Percentiles rank a stretch among this genome's conserved stretches.
These are phyloP conservation scores for Botrytis fragariae DNA, from an alignment of 2,329 filamentous ascomycete species.

Conservation along the genomic window DNA sequence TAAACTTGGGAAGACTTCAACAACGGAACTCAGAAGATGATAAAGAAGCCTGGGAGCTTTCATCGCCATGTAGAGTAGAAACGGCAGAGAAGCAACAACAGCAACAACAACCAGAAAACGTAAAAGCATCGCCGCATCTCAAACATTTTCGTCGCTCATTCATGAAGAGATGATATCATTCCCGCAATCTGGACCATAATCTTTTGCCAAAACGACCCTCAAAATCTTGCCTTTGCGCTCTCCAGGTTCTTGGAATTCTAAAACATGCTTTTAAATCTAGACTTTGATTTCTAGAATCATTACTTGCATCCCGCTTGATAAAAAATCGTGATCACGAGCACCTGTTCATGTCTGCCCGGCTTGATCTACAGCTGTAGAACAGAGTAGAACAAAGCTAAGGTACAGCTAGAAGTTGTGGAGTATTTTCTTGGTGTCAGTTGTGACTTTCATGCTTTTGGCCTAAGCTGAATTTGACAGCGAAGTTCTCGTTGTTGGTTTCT, in stretches of 20 bases:
- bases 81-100: rapidly evolving
- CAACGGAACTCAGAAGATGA: neutral
- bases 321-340: neutral
- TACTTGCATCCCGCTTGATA: neutral
- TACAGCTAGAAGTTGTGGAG: neutral
- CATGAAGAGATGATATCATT: neutral
- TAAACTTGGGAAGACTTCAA: neutral
- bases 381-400: neutral
- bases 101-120: neutral
- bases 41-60: neutral
- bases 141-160: neutral
- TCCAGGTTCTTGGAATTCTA: neutral
- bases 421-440: neutral
- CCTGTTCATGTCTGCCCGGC: rapidly evolving
- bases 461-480: neutral
- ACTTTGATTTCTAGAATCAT: neutral
- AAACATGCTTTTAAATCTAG: neutral
- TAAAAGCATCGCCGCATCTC: neutral
- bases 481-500: neutral
- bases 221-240: neutral
- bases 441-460: neutral
- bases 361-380: neutral
- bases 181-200: neutral
- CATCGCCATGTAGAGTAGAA: rapidly evolving
- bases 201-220: neutral